A percentile compares a stretch with the other conserved stretches of the same genome.
These are phyloP conservation scores for Fusarium dimerum DNA, from an alignment of 2,329 filamentous ascomycete genomes.

Conservation along the genomic window DNA sequence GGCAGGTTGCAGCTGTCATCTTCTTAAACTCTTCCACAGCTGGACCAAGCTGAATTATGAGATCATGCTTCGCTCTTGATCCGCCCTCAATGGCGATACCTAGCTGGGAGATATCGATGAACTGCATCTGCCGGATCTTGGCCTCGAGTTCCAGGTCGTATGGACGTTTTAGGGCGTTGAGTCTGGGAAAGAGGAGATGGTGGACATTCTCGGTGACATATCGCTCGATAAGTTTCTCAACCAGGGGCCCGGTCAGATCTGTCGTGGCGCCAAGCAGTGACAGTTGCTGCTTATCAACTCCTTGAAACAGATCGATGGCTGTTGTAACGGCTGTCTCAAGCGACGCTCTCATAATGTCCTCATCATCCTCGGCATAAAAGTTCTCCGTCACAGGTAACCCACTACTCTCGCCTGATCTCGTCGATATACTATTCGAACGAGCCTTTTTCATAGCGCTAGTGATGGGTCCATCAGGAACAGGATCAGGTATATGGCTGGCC, in stretches of 20 bases:
- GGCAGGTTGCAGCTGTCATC: slow-evolving; percentile 74
- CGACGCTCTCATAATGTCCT: slow-evolving; percentile 84
- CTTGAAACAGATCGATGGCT: slow-evolving; percentile 93
- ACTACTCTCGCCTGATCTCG: slow-evolving; percentile 33
- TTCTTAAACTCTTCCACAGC: slow-evolving; percentile 90
- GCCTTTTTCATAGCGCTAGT: slow-evolving; percentile 55
- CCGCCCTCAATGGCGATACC: slow-evolving; percentile 85
- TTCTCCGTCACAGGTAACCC: slow-evolving; percentile 57
- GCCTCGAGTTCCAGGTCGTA: slow-evolving; percentile 88
- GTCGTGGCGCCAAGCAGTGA: slow-evolving; percentile 91
- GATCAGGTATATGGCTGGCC: slow-evolving; percentile 59
- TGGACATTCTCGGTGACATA: slow-evolving; percentile 95
- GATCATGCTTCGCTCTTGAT: slow-evolving; percentile 74
- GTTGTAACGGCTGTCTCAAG: slow-evolving; percentile 90
- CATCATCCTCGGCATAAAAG: slow-evolving; percentile 83
- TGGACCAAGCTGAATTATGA: slow-evolving; percentile 72
- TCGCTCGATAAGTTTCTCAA: slow-evolving; percentile 91
- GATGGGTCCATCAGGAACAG: slow-evolving; percentile 58
- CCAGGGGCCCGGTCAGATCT: slow-evolving; percentile 85
- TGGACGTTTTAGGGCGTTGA: slow-evolving; percentile 74
- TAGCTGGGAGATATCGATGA: slow-evolving; percentile 91
- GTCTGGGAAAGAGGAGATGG: slow-evolving; percentile 79
- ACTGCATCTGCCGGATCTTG: slow-evolving; percentile 90
- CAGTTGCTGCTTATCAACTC: slow-evolving; percentile 92
- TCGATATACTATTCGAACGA: slow-evolving; percentile 51